Evolutionary conservation across 306 rosid genomes (phyloP).

Genomic region (Carpinus fangiana): DNA sequence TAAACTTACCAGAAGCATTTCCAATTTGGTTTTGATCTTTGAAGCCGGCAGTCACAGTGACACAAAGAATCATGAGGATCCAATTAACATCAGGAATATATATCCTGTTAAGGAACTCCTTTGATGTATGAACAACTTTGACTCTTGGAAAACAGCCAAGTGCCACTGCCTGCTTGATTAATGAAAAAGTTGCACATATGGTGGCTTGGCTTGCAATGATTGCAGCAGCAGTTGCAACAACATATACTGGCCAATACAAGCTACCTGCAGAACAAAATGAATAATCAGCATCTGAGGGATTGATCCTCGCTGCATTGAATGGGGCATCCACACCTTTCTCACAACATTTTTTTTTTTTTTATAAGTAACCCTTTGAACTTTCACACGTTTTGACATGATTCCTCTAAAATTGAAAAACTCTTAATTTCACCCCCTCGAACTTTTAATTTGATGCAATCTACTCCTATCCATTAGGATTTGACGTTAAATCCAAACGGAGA

Average conservation of each 20-base stretch:
- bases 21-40: constrained; percentile 85
- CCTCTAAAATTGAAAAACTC: too few relatives aligned
- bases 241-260: constrained; percentile 86
- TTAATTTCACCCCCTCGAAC: too few relatives aligned
- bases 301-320: constrained; percentile 1
- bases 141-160: constrained; percentile 95
- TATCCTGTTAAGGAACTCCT: constrained; percentile 71
- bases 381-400: too few relatives aligned
- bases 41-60: constrained; percentile 85
- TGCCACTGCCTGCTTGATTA: constrained; percentile 91
- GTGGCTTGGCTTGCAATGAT: constrained; percentile 94
- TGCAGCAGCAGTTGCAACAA: constrained; percentile 88
- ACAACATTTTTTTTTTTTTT: too few relatives aligned
- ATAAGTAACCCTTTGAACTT: too few relatives aligned
- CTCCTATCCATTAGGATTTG: too few relatives aligned
- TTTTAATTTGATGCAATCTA: too few relatives aligned
- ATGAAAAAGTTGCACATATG: constrained; percentile 78
- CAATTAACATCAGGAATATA: constrained; percentile 89
- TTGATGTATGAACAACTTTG: constrained; percentile 84
- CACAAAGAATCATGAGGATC: constrained; percentile 91
- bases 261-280: constrained; percentile 40
- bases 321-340: not conserved
- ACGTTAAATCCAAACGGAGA: too few relatives aligned
- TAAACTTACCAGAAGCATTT: constrained; percentile 76
- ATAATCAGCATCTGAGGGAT: constrained; percentile 31